Conservation (phyloP, 345 rosid genomes). For the Leavenworthia alabamica region DNA sequence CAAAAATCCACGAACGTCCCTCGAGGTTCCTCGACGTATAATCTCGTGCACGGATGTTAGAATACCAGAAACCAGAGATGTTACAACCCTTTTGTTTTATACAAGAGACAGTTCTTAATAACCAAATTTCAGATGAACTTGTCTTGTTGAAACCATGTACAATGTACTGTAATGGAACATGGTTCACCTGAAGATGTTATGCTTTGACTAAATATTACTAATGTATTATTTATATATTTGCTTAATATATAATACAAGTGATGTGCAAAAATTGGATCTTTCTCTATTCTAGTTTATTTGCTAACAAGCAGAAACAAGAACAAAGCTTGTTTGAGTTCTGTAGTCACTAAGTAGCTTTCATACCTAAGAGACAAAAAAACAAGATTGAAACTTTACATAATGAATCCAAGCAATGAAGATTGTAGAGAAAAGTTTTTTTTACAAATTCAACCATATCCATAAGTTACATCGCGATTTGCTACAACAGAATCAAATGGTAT, state of each 20-base stretch:
- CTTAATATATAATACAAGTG: not conserved
- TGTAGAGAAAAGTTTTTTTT: not conserved
- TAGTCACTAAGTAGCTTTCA: not conserved
- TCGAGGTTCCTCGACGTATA: too few relatives aligned
- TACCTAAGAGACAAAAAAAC: constrained; percentile 16
- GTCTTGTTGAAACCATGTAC: constrained; percentile 26
- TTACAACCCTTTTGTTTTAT: constrained; percentile 25
- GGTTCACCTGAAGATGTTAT: constrained; percentile 8
- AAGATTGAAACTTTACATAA: constrained; percentile 25
- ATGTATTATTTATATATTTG: not conserved
- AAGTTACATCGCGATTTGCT: constrained; percentile 62
- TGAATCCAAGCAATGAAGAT: constrained; percentile 6
- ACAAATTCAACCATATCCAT: constrained; percentile 62
- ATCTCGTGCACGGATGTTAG: too few relatives aligned
- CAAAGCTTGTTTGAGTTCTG: constrained; percentile 22
- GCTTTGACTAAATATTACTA: constrained; percentile 8
- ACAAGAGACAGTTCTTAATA: constrained; percentile 27
- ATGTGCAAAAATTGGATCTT: too few relatives aligned
- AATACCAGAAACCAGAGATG: too few relatives aligned
- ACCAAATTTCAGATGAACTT: constrained; percentile 17
- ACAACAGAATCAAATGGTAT: constrained; percentile 62
- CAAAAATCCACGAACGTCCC: too few relatives aligned
- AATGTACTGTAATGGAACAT: constrained; percentile 16
- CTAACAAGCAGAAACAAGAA: constrained; percentile 15
- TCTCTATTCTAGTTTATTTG: too few relatives aligned